Percentiles rank a stretch among this genome's conserved stretches.
Conservation (phyloP, 2,329 filamentous ascomycete genomes). For the Colletotrichum musicola region DNA sequence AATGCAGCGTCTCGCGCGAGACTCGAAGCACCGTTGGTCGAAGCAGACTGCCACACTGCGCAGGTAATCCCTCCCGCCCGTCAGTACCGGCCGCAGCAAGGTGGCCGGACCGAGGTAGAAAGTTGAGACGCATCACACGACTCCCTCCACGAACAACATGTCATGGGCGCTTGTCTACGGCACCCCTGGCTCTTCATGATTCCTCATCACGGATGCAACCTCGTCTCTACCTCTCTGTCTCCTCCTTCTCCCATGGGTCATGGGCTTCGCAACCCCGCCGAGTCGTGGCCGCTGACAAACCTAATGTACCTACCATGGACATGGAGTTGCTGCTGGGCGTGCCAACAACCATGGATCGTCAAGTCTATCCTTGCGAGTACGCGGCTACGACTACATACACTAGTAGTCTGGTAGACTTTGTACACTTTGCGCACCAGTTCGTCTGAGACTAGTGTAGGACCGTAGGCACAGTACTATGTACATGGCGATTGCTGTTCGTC, state of each 20-base stretch:
- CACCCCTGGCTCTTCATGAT: background rate
- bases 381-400: no score
- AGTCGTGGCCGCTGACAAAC: no score
- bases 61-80: no score
- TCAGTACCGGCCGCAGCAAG: no score
- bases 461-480: background rate
- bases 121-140: no score
- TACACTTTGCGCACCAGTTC: background rate
- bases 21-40: no score
- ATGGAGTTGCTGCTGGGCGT: background rate
- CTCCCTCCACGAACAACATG: background rate
- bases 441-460: background rate
- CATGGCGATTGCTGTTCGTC: conserved; percentile 5
- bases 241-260: conserved; percentile 1
- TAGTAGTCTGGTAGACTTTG: no score
- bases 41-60: no score
- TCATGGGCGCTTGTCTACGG: background rate
- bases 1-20: background rate
- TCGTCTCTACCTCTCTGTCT: background rate
- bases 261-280: no score
- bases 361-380: no score
- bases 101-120: no score
- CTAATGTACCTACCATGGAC: no score
- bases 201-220: conserved; percentile 1
- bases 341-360: background rate